Evolutionary conservation across 441 rosid species (phyloP), one percentile per base, ranked within the genome.

Genomic region (Capsella rubella): DNA sequence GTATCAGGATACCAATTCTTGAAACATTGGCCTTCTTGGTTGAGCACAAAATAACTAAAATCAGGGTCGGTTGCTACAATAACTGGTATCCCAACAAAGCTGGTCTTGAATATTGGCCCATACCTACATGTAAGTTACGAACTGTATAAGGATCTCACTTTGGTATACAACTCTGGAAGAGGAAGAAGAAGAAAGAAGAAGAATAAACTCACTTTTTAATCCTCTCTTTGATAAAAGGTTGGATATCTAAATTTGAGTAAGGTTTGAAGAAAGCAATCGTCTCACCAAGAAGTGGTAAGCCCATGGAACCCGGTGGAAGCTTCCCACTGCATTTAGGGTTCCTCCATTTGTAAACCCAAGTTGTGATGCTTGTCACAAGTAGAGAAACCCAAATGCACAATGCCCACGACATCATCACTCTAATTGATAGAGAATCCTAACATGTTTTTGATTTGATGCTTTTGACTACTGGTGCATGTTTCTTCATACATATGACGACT

Each of bases 1-100:
- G 97, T 90, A 39, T 95, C 96, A 11, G 97, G 97, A 72, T 95
- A 95, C 97, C 99, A 95, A 82, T 94, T 89, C 80, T 90, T 85
- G 78, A 90, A 89, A 82, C 84, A 66, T 9, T 74, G 78, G 6
- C 97, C 96, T 59, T 95, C 99, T 80, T 90, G 93, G 75, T 89
- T 96, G 84, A 95, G 89, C 71, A 95, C 84, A 62, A 85, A 86
- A 71, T 90, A 77, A 74, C 88, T 90, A 66, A 95, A 85, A 84
- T 92, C 99, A 49, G 97, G 82, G 77, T 95, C 99, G 7, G 97
- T 78, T 14, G 97, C 88, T 39, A 90, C 83, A 12, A 90, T 72
- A 6, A 95, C 84, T 3, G 92, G 87, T 73, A 89, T 78, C 65
- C 97, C 97, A 53, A 92, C 97, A 77, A 95, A 76, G 72, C 75